Percentiles rank a stretch among this genome's conserved stretches.
Conservation (phyloP, 768 basidiomycete genomes). For the Podaxis sp. region DNA sequence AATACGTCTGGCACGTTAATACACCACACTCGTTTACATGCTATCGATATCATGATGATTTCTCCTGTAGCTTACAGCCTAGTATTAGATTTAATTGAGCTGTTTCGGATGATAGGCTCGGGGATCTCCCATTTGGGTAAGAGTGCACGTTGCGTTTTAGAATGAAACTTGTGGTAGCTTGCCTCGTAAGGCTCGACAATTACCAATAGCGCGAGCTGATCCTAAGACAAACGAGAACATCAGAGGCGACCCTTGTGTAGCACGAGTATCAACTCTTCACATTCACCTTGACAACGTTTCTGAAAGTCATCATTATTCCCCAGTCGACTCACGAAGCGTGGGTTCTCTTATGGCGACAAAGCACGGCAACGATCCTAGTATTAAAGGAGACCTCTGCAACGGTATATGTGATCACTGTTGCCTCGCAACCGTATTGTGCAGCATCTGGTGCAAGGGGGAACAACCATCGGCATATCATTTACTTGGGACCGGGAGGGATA, state of each 20-base stretch:
- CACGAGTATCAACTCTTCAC: too few relatives aligned
- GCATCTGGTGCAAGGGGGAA: background rate
- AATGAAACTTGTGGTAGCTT: background rate
- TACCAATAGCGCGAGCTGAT: too few relatives aligned
- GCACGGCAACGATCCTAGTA: background rate
- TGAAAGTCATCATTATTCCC: too few relatives aligned
- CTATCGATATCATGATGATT: slow-evolving; percentile 3
- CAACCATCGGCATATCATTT: background rate
- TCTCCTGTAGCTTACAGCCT: slow-evolving; percentile 7
- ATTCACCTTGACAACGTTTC: too few relatives aligned
- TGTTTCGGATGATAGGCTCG: background rate
- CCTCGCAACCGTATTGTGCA: too few relatives aligned
- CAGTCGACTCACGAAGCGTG: too few relatives aligned
- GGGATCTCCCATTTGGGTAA: background rate
- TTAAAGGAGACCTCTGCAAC: background rate
- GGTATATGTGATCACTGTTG: too few relatives aligned
- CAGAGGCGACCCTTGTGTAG: too few relatives aligned
- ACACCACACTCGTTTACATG: background rate
- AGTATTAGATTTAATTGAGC: slow-evolving; percentile 1
- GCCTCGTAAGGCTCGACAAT: too few relatives aligned
- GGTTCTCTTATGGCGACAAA: too few relatives aligned
- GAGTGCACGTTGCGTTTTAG: background rate
- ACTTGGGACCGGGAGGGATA: background rate
- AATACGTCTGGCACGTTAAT: background rate
- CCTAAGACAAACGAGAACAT: too few relatives aligned